Base-by-base conservation (phyloP, 2,329 filamentous ascomycete genomes). In the Ophiostoma quercus region DNA sequence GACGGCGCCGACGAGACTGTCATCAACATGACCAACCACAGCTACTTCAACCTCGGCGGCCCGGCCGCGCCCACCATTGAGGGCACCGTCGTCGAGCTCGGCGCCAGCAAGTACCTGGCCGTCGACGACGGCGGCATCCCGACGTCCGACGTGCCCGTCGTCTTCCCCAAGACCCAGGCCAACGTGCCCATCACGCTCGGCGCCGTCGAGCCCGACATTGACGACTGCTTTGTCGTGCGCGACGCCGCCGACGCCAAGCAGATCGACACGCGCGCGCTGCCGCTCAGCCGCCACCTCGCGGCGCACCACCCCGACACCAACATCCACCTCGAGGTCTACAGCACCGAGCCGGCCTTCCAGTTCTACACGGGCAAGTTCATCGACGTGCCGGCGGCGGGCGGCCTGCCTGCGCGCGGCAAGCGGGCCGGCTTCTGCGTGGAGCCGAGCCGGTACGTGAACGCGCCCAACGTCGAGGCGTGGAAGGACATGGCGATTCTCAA, bases 341-440 rank as follows among this genome's bases (percentile, higher is more conserved):
- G 92, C 82, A 98, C 94, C 0, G 94, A 98, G 82, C 95, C 95
- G 0, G 92, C 92, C 0, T 98, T 97, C 84, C 94, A 98, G 79
- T 96, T 97, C 81, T 98, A 98, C 81, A 96, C 93, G 0, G 95
- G 94, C 73, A 90, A 91, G 77, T 90, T 88, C 76, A 93, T 96
- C 74, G 82, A 95, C 75, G 90, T 96, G 14, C 90, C 91, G 0
- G 89, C 82, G 39, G 82, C 88, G 3, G 84, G 34, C 41, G 83
- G 83, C 2, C 79, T 86, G 37, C 87, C 90, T 0, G 88, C 89
- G 0, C 85, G 92, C 67, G 86, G 84, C 0, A 77, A 87, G 3
- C 86, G 92, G 67, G 87, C 89, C 63, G 94, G 91, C 0, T 96
- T 98, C 82, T 97, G 93, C 79, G 89, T 97, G 62, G 95, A 99